Conservation (phyloP, 768 basidiomycete species). For the Russula ochroleuca region DNA sequence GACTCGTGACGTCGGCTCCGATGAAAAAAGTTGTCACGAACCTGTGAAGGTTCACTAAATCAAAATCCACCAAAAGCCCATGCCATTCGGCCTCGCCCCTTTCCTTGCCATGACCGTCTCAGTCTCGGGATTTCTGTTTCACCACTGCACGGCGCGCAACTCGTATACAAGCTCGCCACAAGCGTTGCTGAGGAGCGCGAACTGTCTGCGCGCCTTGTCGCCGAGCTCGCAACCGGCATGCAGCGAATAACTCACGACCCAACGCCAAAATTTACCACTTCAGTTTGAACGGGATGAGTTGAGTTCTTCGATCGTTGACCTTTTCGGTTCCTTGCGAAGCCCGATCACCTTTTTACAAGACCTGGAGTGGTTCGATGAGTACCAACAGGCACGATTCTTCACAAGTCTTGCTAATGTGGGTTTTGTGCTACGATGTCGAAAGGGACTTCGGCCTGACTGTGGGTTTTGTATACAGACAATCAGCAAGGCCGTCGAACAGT, state of each 20-base stretch:
- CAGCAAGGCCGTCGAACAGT: slow-evolving; percentile 87
- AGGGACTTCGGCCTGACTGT: neutral
- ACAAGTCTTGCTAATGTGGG: slow-evolving; percentile 82
- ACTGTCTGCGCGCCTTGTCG: slow-evolving; percentile 74
- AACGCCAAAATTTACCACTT: neutral
- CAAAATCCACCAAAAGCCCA: no score
- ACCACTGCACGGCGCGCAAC: no score
- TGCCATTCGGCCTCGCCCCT: no score
- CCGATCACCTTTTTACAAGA: slow-evolving; percentile 86
- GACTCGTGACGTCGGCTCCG: no score
- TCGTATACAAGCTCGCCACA: slow-evolving; percentile 85
- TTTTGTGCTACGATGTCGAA: neutral
- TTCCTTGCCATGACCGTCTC: no score
- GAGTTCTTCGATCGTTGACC: slow-evolving; percentile 95
- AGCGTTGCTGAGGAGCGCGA: slow-evolving; percentile 92
- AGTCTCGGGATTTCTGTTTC: no score
- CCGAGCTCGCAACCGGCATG: slow-evolving; percentile 70
- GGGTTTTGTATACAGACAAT: slow-evolving; percentile 58
- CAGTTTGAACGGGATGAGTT: slow-evolving; percentile 84
- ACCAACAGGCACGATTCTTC: slow-evolving; percentile 85
- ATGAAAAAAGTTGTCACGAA: no score
- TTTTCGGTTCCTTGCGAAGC: slow-evolving; percentile 90
- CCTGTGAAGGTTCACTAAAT: neutral
- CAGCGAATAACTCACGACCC: neutral
- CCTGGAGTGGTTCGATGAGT: slow-evolving; percentile 88